Evolutionary conservation across 345 rosid species (phyloP), one percentile per base, ranked within the genome.

Genomic region (Rubroshorea leprosula): DNA sequence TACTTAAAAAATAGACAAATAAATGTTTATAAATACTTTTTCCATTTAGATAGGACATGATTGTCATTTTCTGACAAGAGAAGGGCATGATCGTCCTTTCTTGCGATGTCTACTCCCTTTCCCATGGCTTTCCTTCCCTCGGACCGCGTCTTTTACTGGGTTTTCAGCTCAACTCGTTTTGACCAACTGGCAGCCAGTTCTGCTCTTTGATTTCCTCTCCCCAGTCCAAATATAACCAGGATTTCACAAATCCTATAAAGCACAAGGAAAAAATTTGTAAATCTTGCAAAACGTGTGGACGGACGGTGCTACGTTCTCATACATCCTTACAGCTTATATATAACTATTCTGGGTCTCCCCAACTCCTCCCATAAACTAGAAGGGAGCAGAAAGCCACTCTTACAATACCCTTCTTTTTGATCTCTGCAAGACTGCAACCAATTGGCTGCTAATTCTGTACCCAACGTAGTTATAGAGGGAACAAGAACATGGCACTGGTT

Each of bases 401-500:
- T n/a, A 35, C 41, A 2, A 35, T 6, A 2, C 41, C 41, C 7
- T 35, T 35, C 12, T 13, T 6, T 27, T 8, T 8, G 8, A 27
- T 27, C 31, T 27, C 31, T 8, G 4, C 31, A 27, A n/a, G n/a
- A n/a, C n/a, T 27, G 8, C 8, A 27, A 27, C 4, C 8, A 27
- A 27, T 27, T 27, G 31, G 8, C 4, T 27, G 4, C 31, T 8
- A 27, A 35, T 6, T 35, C 41, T 35, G 41, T 3, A 35, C 12
- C 41, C 35, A 27, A 29, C 6, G 16, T 2, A 9, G 18, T 19
- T 9, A 5, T 17, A 10, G 14, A 23, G 31, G 57, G 15, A 18
- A 22, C 18, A 25, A 19, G 22, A 12, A 52, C 18, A 85, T 86
- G 93, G 85, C 89, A 49, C 67, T 86, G n/a, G 23, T 78, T 49